These are phyloP conservation scores for Ramalina intermedia DNA, from an alignment of 495 filamentous ascomycete genomes.

Conservation along the genomic window DNA sequence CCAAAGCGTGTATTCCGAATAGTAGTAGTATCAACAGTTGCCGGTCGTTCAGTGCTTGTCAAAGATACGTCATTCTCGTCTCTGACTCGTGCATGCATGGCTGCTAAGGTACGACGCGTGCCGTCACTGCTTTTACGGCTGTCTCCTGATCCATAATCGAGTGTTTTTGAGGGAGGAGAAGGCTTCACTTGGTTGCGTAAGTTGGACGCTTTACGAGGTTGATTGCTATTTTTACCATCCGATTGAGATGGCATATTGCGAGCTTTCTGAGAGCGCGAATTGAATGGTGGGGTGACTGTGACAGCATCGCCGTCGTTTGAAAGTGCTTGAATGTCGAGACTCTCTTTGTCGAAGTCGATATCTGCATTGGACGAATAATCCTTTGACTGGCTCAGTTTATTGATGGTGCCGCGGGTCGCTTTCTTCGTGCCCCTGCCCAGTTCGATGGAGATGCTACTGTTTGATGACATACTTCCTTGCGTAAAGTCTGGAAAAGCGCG, in stretches of 20 bases:
- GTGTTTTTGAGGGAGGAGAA: slow-evolving; percentile 16
- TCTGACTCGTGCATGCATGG: slow-evolving; percentile 38
- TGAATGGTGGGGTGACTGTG: slow-evolving; percentile 26
- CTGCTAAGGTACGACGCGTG: slow-evolving; percentile 8
- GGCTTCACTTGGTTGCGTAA: slow-evolving; percentile 34
- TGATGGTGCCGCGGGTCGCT: slow-evolving; percentile 15
- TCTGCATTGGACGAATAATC: slow-evolving; percentile 9
- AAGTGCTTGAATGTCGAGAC: slow-evolving; percentile 32
- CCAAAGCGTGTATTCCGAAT: slow-evolving; percentile 43
- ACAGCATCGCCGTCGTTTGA: slow-evolving; percentile 31
- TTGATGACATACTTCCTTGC: slow-evolving; percentile 26
- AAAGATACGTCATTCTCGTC: slow-evolving; percentile 42
- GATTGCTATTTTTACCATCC: slow-evolving; percentile 19
- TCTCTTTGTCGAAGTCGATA: slow-evolving; percentile 18
- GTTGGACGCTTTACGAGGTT: slow-evolving; percentile 14
- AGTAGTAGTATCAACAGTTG: slow-evolving; percentile 31
- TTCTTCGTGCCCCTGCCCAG: slow-evolving; percentile 29
- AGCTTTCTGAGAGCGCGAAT: slow-evolving; percentile 17
- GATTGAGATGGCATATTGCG: slow-evolving; percentile 25
- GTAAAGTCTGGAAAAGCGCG: slow-evolving; percentile 50
- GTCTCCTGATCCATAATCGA: slow-evolving; percentile 17
- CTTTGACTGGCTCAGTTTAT: slow-evolving; percentile 22
- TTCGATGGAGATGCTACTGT: slow-evolving; percentile 30
- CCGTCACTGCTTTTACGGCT: slow-evolving; percentile 12
- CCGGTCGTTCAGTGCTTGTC: slow-evolving; percentile 35